These are phyloP conservation scores for Naganishia friedmannii DNA, from an alignment of 768 basidiomycete species.

Conservation along the genomic window DNA sequence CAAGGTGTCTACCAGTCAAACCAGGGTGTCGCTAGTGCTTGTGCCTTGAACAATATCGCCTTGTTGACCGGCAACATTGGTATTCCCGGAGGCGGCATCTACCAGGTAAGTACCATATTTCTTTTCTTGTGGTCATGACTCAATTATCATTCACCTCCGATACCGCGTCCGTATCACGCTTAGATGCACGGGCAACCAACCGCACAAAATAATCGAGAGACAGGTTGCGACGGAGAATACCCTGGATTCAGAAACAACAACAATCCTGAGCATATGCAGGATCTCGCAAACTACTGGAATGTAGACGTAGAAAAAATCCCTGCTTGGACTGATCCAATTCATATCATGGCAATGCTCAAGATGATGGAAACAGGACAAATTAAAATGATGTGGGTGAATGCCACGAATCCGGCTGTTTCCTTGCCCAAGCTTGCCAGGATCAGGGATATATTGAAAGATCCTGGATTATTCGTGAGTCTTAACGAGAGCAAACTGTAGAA, in stretches of 20 bases:
- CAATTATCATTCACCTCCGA: too few relatives aligned
- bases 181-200: constrained; percentile 42
- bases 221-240: constrained; percentile 38
- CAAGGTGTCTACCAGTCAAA: constrained; percentile 40
- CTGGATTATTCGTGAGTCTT: constrained; percentile 35
- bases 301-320: constrained; percentile 34
- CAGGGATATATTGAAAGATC: constrained; percentile 28
- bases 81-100: constrained; percentile 33
- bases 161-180: too few relatives aligned
- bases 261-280: constrained; percentile 33
- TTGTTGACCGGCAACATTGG: constrained; percentile 35
- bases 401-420: constrained; percentile 38
- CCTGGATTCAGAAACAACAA: constrained; percentile 37
- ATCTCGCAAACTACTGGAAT: constrained; percentile 38
- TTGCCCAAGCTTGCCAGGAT: constrained; percentile 34
- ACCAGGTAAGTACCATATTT: constrained; percentile 28
- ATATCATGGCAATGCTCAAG: constrained; percentile 35
- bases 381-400: constrained; percentile 39
- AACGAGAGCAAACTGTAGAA: too few relatives aligned
- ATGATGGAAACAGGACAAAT: constrained; percentile 35
- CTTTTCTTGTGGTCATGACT: too few relatives aligned
- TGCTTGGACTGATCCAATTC: constrained; percentile 34
- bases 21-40: constrained; percentile 37
- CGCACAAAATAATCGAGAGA: constrained; percentile 39
- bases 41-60: constrained; percentile 39